Evolutionary conservation across 2,329 filamentous ascomycete genomes (phyloP).

Genomic region (Cercospora sesami): DNA sequence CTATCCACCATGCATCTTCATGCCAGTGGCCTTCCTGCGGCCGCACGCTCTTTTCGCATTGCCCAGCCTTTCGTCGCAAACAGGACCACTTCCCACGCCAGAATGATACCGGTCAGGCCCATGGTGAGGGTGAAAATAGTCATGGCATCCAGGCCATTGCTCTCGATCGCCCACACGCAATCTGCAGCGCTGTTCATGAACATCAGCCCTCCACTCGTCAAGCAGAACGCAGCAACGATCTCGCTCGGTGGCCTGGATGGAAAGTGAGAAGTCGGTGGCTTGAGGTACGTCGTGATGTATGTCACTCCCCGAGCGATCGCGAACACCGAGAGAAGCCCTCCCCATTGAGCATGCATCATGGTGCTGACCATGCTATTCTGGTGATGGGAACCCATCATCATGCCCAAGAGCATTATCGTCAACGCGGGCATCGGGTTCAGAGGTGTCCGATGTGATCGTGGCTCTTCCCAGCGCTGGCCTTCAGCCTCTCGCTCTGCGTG

Average conservation of each 20-base stretch:
- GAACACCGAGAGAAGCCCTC: constrained; percentile 76
- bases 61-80: constrained; percentile 90
- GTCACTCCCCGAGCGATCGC: constrained; percentile 75
- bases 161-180: constrained; percentile 73
- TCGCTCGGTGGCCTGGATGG: constrained; percentile 87
- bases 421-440: constrained; percentile 87
- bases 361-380: constrained; percentile 79
- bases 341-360: constrained; percentile 95
- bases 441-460: constrained; percentile 70
- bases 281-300: constrained; percentile 76
- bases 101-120: constrained; percentile 77
- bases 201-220: constrained; percentile 82
- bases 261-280: constrained; percentile 75
- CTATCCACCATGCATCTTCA: constrained; percentile 7
- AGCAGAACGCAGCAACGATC: constrained; percentile 80
- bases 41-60: constrained; percentile 39
- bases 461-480: constrained; percentile 56
- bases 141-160: constrained; percentile 80
- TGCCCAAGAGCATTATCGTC: constrained; percentile 80
- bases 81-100: constrained; percentile 78
- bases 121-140: constrained; percentile 87
- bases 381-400: constrained; percentile 95
- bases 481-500: constrained; percentile 5
- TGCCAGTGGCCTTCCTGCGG: constrained; percentile 15
- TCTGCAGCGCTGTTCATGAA: constrained; percentile 89